phyloP scores from a whole-genome alignment of 2,329 filamentous ascomycete genomes.

The Hypoxylon sp. region DNA sequence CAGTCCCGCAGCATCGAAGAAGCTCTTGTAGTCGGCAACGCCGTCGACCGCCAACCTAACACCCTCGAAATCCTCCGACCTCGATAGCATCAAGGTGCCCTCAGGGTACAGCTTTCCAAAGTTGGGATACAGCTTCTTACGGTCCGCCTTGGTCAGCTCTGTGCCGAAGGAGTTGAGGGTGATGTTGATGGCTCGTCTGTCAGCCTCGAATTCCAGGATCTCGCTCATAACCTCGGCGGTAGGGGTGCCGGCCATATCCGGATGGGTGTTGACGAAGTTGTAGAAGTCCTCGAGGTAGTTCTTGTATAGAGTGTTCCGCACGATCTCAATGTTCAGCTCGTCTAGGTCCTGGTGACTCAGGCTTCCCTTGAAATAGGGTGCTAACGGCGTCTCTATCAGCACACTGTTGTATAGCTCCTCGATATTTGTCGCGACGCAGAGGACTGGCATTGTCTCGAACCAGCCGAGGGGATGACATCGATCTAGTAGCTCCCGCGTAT shows the following conservation, averaged over 20 bases:
- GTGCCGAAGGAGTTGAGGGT: constrained; percentile 99
- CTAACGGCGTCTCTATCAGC: constrained; percentile 94
- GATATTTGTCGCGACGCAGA: constrained; percentile 98
- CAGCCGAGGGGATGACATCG: constrained; percentile 96
- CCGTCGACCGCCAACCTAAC: constrained; percentile 95
- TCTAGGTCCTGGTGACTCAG: constrained; percentile 97
- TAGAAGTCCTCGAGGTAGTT: constrained; percentile 99
- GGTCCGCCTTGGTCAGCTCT: constrained; percentile 91
- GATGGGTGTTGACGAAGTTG: constrained; percentile 90
- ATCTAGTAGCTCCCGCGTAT: constrained; percentile 94
- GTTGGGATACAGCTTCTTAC: constrained; percentile 94
- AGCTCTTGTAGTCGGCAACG: constrained; percentile 92
- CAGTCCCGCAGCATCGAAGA: constrained; percentile 92
- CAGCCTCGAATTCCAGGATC: constrained; percentile 96
- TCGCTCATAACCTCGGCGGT: constrained; percentile 96
- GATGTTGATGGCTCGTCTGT: constrained; percentile 97
- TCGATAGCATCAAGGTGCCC: constrained; percentile 92
- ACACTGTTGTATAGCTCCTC: constrained; percentile 99
- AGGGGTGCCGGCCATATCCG: constrained; percentile 88
- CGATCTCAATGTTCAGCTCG: constrained; percentile 99
- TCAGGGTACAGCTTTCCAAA: constrained; percentile 95
- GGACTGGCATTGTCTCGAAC: constrained; percentile 99
- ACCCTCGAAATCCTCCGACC: constrained; percentile 94
- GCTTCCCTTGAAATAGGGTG: constrained; percentile 97
- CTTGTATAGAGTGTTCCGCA: constrained; percentile 98